phyloP scores from a whole-genome alignment of 2,329 filamentous ascomycete species.

The Sporothrix euskadiensis region DNA sequence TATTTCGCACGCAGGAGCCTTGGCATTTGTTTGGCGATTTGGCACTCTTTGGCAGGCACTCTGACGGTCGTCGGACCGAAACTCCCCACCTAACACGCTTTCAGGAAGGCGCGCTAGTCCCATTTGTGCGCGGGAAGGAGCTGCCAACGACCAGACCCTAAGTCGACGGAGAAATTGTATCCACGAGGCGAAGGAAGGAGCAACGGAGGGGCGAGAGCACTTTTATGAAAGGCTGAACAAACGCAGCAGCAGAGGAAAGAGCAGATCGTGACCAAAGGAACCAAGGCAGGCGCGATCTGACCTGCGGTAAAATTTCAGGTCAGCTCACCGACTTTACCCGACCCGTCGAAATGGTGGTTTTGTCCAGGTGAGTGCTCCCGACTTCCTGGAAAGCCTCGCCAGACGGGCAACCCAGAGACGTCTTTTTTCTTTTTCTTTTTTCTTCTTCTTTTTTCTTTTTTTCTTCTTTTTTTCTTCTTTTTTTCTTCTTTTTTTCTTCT shows the following conservation, averaged over 20 bases:
- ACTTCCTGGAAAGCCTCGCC: background rate
- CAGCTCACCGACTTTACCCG: background rate
- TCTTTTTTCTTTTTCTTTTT: background rate
- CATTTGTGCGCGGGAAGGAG: slow-evolving; percentile 11
- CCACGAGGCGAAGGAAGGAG: background rate
- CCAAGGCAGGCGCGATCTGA: background rate
- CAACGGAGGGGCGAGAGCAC: background rate
- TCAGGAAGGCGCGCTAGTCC: background rate
- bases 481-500: too few species aligned
- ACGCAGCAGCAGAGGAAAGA: background rate
- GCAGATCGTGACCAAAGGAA: background rate
- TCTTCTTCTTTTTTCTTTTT: slow-evolving; percentile 7
- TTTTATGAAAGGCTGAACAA: too few species aligned
- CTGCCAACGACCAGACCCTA: background rate
- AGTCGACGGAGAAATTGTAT: slow-evolving; percentile 11
- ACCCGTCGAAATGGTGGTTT: background rate
- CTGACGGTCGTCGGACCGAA: slow-evolving; percentile 22
- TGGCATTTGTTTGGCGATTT: background rate
- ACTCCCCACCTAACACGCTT: slow-evolving; percentile 20
- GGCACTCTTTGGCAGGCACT: too few species aligned
- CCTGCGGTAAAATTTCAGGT: slow-evolving; percentile 5
- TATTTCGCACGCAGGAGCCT: slow-evolving; percentile 1
- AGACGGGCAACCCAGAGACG: background rate
- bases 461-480: too few species aligned
- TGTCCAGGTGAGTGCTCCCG: background rate